Evolutionary conservation across 1,139 yeast genomes (phyloP), one percentile per base, ranked within the genome.

Genomic region (Wickerhamiella infanticola): DNA sequence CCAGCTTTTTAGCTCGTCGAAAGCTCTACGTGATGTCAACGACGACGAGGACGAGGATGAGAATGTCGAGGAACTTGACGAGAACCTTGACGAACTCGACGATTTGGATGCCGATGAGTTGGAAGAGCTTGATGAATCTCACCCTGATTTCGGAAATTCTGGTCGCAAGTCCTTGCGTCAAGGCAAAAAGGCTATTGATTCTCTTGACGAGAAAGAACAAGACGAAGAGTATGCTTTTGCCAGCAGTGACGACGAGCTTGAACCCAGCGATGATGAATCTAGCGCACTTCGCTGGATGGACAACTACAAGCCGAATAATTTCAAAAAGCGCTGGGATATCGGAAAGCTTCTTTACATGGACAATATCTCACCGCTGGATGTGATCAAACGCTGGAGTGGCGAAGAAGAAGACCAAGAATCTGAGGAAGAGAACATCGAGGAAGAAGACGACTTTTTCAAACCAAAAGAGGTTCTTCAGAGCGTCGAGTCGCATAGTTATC

Each of bases 341-440:
- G 79, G 81, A 56, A 84, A 82, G 58, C 66, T 90, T 47, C 66
- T 90, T 8, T 90, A 90, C 60, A 70, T 81, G 75, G 76, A 79
- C 47, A 81, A 82, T 53, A 67, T 85, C 39, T 74, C 78, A 6
- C 90, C 96, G 0, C 67, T 67, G 0, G 94, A 83, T 46, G 95
- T 76, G 27, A 67, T 88, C 42, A 69, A 67, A 43, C 74, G 90
- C 61, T 88, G 96, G 95, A 69, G 57, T 6, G 70, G 67, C 8
- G 69, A 66, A 37, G 66, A 56, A 1, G 68, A 65, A 3, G 65
- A 60, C 3, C 66, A 58, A 1, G 73, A 70, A 7, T 70, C 65
- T 8, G 69, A 64, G 11, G 53, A 51, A 24, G 41, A 40, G 24
- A 75, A 65, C 4, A 72, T 67, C n/a, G 73, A 69, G 11, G 77